These are phyloP conservation scores for Aspergillus aculeatinus DNA, from an alignment of 2,329 filamentous ascomycete genomes.

Conservation along the genomic window DNA sequence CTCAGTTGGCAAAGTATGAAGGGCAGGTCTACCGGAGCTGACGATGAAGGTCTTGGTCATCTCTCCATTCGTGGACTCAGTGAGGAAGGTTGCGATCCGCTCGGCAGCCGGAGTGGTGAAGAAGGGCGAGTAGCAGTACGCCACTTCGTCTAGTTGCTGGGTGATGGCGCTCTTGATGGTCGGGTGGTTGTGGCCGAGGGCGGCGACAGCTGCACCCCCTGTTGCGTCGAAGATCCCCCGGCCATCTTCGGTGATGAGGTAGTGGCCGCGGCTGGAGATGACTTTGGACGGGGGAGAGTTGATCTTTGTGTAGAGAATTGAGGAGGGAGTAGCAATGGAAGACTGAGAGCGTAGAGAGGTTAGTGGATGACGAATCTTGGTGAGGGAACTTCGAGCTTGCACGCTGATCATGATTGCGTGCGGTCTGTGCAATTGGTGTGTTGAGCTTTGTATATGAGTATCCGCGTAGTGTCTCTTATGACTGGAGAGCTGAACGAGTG, in stretches of 20 bases:
- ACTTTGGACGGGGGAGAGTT: conserved; percentile 32
- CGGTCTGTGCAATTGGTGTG: no score
- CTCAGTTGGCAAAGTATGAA: background rate
- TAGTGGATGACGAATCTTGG: background rate
- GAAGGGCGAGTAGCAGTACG: conserved; percentile 60
- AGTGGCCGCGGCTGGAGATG: conserved; percentile 50
- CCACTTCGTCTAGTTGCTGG: conserved; percentile 58
- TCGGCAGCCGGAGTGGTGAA: conserved; percentile 57
- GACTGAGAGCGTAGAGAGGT: background rate
- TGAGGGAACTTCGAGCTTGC: background rate
- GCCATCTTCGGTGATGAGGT: conserved; percentile 55
- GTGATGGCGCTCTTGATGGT: conserved; percentile 61
- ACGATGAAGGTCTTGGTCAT: conserved; percentile 58
- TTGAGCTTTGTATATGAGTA: no score
- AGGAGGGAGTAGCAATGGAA: background rate
- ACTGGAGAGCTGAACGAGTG: no score
- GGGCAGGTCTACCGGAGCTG: conserved; percentile 51
- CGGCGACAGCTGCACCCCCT: conserved; percentile 70
- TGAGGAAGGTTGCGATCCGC: conserved; percentile 51
- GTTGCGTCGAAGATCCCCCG: conserved; percentile 68
- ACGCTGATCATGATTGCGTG: background rate
- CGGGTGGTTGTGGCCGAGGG: conserved; percentile 65
- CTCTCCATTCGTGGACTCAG: conserved; percentile 52
- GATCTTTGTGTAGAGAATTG: background rate
- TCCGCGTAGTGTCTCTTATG: no score